Evolutionary conservation across 2,329 filamentous ascomycete genomes (phyloP).

Genomic region (Endoconidiophora polonica): DNA sequence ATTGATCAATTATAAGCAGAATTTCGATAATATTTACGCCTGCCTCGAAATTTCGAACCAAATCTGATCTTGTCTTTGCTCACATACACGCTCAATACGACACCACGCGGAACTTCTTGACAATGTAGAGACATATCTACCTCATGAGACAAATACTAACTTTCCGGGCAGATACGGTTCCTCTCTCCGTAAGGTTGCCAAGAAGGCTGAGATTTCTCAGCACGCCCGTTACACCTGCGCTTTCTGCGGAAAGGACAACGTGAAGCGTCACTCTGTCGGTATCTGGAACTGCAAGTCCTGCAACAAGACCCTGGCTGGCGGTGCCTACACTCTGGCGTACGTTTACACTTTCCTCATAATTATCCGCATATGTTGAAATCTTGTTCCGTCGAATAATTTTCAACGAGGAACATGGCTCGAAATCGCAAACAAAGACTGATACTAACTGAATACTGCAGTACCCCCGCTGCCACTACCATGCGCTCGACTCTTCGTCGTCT

Average conservation of each 20-base stretch:
- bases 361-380: background rate
- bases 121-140: background rate
- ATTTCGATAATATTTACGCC: too few species aligned
- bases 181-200: constrained; percentile 87
- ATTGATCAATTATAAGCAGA: too few species aligned
- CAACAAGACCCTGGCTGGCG: constrained; percentile 66
- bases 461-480: constrained; percentile 82
- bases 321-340: constrained; percentile 94
- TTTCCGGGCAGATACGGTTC: constrained; percentile 68
- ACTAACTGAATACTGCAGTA: constrained; percentile 37
- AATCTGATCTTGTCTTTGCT: background rate
- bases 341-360: constrained; percentile 26
- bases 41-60: too few species aligned
- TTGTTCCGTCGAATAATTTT: background rate
- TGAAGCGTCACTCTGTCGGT: constrained; percentile 78
- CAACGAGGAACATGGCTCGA: background rate
- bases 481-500: constrained; percentile 93
- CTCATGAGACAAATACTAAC: constrained; percentile 17
- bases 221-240: constrained; percentile 96
- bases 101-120: background rate
- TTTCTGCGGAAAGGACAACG: constrained; percentile 94
- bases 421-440: background rate
- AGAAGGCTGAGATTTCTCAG: constrained; percentile 99
- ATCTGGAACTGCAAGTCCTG: constrained; percentile 97
- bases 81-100: background rate